A percentile compares a stretch with the other conserved stretches of the same genome.
Evolutionary conservation across 1,284 basidiomycete genomes (phyloP).

Genomic region (Cutaneotrichosporon sp.): DNA sequence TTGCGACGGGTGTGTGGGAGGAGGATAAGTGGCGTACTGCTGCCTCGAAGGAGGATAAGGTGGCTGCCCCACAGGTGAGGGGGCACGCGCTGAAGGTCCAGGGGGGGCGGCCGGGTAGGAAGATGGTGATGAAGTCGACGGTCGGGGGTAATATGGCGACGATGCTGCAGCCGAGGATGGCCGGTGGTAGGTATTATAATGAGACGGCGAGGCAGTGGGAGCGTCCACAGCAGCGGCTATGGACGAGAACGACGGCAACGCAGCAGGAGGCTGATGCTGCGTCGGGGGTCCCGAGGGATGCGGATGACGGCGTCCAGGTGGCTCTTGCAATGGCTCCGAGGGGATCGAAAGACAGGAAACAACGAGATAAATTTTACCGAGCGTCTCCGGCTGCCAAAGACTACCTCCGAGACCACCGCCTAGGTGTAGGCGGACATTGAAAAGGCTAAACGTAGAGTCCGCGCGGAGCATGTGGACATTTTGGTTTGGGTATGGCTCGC

Average conservation of each 20-base stretch:
- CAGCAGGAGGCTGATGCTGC: slow-evolving; percentile 8
- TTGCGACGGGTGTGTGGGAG: not conserved
- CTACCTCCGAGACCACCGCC: slow-evolving; percentile 41
- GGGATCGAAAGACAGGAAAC: slow-evolving; percentile 34
- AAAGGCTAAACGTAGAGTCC: slow-evolving; percentile 27
- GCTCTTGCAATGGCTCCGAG: slow-evolving; percentile 18
- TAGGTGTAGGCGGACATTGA: slow-evolving; percentile 42
- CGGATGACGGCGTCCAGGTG: not conserved
- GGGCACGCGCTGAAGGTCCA: not conserved
- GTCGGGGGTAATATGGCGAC: not conserved
- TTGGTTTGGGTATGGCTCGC: slow-evolving; percentile 43
- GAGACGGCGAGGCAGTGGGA: not conserved
- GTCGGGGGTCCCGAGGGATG: not conserved
- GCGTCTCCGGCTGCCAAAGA: slow-evolving; percentile 32
- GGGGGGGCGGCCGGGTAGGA: not conserved
- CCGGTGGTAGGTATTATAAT: not conserved
- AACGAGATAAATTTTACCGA: slow-evolving; percentile 37
- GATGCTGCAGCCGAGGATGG: not conserved
- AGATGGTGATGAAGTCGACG: not conserved
- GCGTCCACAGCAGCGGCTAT: slow-evolving; percentile 13
- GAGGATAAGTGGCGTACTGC: not conserved
- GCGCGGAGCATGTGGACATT: slow-evolving; percentile 35
- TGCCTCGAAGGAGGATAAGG: not conserved
- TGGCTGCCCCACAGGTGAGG: not conserved
- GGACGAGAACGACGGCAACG: slow-evolving; percentile 18